These are phyloP conservation scores for Microcera coccophila DNA, from an alignment of 2,329 filamentous ascomycete species.

Conservation along the genomic window DNA sequence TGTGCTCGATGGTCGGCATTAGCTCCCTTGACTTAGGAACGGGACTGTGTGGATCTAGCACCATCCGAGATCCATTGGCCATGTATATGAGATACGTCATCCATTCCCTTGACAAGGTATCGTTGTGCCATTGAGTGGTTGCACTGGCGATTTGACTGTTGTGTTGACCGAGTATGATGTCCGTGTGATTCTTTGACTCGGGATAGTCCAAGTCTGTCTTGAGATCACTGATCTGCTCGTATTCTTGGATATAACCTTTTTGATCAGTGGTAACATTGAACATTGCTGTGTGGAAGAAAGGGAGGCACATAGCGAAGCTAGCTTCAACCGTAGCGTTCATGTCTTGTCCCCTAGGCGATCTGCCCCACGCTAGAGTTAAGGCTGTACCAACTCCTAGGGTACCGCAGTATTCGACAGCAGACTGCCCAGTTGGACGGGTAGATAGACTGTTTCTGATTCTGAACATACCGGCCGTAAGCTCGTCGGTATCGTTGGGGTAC, in stretches of 20 bases:
- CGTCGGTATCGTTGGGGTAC: background rate
- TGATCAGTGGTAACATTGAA: constrained; percentile 33
- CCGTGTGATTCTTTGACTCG: constrained; percentile 8
- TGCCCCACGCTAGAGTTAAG: constrained; percentile 22
- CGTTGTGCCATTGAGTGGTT: constrained; percentile 43
- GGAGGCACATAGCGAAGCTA: constrained; percentile 22
- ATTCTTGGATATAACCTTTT: constrained; percentile 20
- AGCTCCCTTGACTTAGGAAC: constrained; percentile 21
- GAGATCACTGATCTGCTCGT: constrained; percentile 13
- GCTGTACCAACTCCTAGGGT: background rate
- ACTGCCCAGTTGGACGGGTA: constrained; percentile 2
- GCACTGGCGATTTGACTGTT: constrained; percentile 7
- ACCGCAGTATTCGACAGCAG: constrained; percentile 1
- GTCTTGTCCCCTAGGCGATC: constrained; percentile 5
- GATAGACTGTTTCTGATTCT: background rate
- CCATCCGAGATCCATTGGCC: constrained; percentile 20
- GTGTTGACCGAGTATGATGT: constrained; percentile 5
- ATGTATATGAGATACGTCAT: constrained; percentile 44
- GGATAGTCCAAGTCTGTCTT: constrained; percentile 15
- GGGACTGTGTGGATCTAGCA: constrained; percentile 30
- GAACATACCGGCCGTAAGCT: background rate
- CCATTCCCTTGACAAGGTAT: constrained; percentile 41
- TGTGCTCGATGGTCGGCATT: constrained; percentile 10
- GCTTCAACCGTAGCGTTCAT: constrained; percentile 15
- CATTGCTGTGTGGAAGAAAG: constrained; percentile 29